Base-by-base conservation (phyloP, 225 moss, liverwort and hornwort species). In the Polytrichum formosum region DNA sequence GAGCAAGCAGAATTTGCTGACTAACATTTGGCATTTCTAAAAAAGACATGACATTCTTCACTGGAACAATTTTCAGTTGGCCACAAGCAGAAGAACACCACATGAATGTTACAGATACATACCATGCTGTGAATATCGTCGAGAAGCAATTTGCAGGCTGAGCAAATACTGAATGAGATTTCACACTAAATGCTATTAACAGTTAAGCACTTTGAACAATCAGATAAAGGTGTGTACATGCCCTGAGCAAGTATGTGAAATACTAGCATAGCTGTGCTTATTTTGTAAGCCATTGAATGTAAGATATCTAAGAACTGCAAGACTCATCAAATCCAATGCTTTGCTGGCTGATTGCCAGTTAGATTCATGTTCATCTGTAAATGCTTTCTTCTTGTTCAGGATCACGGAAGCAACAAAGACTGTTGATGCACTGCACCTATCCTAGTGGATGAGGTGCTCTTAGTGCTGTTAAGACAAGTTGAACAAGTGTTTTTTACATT, bases 11-110 rank as follows among this genome's bases (percentile, higher is more conserved):
- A 61, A 61, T 61, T n/a, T 61, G 5, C 26, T 61, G 21, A 61
- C 60, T 61, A 61, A 61, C 21, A 61, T 61, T 61, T 26, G 21
- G 21, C 21, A 21, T 61, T 61, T n/a, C n/a, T 61, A n/a, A 61
- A 61, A 61, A 61, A 2, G 1, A 6, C 60, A 61, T 46, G 46
- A 13, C 4, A 46, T 46, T 46, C 13, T 4, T 46, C 16, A 10
- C 2, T 16, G 46, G 46, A 46, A 46, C 46, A 13, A 16, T 46
- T 46, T 46, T 46, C 46, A 46, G 16, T 13, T 2, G 3, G 46
- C 10, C 37, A 60, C n/a, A 20, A 60, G 59, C 59, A 60, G 59
- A 60, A 60, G 59, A 61, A 61, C 60, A 61, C 60, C 60, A 61
- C 60, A 61, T 21, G n/a, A 61, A 61, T 7, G 5, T 61, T 61